A percentile compares a stretch with the other conserved stretches of the same genome.
Evolutionary conservation across 176 grass and related monocot species (phyloP).

Genomic region (Oryza longistaminata): DNA sequence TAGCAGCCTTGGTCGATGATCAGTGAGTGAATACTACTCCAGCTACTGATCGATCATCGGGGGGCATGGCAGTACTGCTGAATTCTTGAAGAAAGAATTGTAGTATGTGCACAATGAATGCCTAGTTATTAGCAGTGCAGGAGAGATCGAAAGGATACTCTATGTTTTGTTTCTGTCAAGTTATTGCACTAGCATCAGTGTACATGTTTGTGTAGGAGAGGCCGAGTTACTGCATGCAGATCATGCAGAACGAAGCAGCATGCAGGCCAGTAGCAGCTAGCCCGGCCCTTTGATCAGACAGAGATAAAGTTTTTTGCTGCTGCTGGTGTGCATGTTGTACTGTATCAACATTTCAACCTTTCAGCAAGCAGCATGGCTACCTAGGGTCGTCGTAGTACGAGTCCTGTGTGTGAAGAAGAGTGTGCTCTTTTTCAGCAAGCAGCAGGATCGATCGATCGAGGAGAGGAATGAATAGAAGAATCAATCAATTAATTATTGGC

Average conservation of each 20-base stretch:
- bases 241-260: not conserved
- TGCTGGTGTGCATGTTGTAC: not conserved
- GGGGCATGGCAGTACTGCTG: slow-evolving; percentile 13
- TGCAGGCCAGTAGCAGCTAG: not conserved
- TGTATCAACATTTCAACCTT: slow-evolving; percentile 32
- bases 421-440: not conserved
- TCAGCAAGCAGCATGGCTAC: not conserved
- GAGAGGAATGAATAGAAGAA: slow-evolving; percentile 30
- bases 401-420: not conserved
- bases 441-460: not conserved
- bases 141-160: slow-evolving; percentile 12
- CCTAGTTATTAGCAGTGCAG: slow-evolving; percentile 43
- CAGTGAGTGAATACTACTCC: slow-evolving; percentile 52
- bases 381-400: not conserved
- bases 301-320: slow-evolving; percentile 21
- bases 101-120: slow-evolving; percentile 32
- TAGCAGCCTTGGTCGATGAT: slow-evolving; percentile 7
- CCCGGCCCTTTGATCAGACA: slow-evolving; percentile 20
- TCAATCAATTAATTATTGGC: not conserved
- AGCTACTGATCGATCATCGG: slow-evolving; percentile 30
- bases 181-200: slow-evolving; percentile 41
- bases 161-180: slow-evolving; percentile 41
- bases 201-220: slow-evolving; percentile 21
- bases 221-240: slow-evolving; percentile 44
- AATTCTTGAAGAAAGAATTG: slow-evolving; percentile 44